Conservation (phyloP, 805 yeast species). For the Starmerella vaccinii region DNA sequence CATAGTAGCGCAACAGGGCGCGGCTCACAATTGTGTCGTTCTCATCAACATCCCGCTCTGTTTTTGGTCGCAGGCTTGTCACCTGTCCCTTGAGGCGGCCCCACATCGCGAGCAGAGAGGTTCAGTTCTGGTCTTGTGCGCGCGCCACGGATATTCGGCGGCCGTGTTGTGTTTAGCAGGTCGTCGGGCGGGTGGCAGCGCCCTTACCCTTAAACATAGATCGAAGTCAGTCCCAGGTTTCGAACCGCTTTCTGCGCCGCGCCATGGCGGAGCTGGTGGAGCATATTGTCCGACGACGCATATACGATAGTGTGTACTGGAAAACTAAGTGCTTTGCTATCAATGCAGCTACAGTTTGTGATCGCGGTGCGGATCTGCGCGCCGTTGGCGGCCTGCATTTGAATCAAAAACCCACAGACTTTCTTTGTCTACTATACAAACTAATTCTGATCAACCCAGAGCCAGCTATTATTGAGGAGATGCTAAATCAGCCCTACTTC, state of each 20-base stretch:
- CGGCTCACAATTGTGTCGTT: conserved; percentile 39
- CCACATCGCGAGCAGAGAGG: conserved; percentile 24
- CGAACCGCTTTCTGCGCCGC: too few species aligned
- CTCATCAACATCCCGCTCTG: conserved; percentile 36
- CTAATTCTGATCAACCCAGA: conserved; percentile 67
- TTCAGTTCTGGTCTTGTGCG: background rate
- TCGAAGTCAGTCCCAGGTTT: too few species aligned
- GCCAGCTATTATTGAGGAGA: conserved; percentile 44
- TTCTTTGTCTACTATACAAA: conserved; percentile 66
- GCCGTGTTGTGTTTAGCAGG: background rate
- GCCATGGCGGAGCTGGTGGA: conserved; percentile 34
- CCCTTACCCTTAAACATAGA: conserved; percentile 1
- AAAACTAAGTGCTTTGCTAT: conserved; percentile 45
- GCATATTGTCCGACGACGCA: conserved; percentile 48
- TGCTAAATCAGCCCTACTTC: conserved; percentile 55
- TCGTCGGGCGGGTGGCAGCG: background rate
- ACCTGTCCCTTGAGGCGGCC: conserved; percentile 26
- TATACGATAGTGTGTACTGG: conserved; percentile 49
- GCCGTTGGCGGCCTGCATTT: conserved; percentile 52
- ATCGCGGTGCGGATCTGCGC: conserved; percentile 37
- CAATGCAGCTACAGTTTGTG: conserved; percentile 42
- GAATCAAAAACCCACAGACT: conserved; percentile 52
- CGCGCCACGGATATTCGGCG: too few species aligned
- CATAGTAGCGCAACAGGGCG: conserved; percentile 37
- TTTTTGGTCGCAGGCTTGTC: conserved; percentile 23